phyloP scores from a whole-genome alignment of 768 basidiomycete genomes.

The Hygrophoropsis aurantiaca region DNA sequence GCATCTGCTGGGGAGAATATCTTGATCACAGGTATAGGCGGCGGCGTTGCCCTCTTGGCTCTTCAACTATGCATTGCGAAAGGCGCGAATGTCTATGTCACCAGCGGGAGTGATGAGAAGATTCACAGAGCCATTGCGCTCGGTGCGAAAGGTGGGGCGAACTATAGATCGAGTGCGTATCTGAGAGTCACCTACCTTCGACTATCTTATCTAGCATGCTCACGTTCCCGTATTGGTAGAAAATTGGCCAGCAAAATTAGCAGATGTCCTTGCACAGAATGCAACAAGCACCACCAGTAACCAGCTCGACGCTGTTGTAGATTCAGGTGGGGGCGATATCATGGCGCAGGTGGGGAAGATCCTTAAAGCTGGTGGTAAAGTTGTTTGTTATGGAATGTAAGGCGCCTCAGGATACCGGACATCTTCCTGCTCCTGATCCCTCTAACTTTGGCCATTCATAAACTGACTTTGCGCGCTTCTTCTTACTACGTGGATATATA shows the following conservation, averaged over 20 bases:
- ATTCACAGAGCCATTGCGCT: conserved; percentile 62
- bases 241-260: conserved; percentile 54
- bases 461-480: conserved; percentile 5
- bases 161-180: conserved; percentile 67
- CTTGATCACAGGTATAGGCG: conserved; percentile 80
- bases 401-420: conserved; percentile 15
- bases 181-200: too few relatives aligned
- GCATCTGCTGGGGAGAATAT: conserved; percentile 67
- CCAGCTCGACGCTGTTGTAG: conserved; percentile 62
- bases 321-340: conserved; percentile 70
- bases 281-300: conserved; percentile 11
- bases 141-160: conserved; percentile 77
- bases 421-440: neutral
- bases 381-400: conserved; percentile 70
- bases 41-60: conserved; percentile 78
- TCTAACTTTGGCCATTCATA: neutral
- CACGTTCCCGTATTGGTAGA: too few relatives aligned
- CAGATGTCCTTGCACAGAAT: conserved; percentile 37
- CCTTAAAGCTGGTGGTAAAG: conserved; percentile 56
- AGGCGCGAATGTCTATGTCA: conserved; percentile 82
- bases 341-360: conserved; percentile 46
- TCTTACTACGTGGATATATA: conserved; percentile 25
- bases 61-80: conserved; percentile 74
- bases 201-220: conserved; percentile 2
- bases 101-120: conserved; percentile 70